Evolutionary conservation across 352 stramenopile genomes (phyloP), one percentile per base, ranked within the genome.

Genomic region (Phytophthora foliorum): DNA sequence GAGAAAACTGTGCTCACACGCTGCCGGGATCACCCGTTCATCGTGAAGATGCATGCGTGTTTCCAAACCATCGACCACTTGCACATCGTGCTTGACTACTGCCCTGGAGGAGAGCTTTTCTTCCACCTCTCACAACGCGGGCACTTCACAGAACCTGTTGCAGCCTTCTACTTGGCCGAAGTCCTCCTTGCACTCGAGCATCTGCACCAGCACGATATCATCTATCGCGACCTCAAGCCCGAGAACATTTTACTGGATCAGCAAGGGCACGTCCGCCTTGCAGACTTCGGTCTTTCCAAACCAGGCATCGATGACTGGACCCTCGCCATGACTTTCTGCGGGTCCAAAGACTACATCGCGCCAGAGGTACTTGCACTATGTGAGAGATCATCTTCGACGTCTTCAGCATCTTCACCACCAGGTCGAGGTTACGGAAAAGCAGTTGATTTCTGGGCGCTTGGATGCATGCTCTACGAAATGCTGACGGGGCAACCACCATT

Each of bases 221-320:
- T 97, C 38, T 96, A 97, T 57, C 84, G 91, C 10, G 91, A 98
- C 57, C 75, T 98, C 25, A 97, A 98, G 56, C 92, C 92, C 1
- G 90, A 97, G 63, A 98, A 98, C 61, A 82, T 98, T 29, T 69
- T 98, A 22, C 75, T 98, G 14, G 81, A 96, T 64, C 69, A 88
- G 36, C 69, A 96, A 22, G 94, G 94, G 1, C 86, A 97, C 64
- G 72, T 98, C 6, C 89, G 88, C 2, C 74, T 98, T 21, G 91
- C 87, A 8, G 94, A 98, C 64, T 98, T 98, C 70, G 94, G 94
- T 2, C 75, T 98, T 1, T 90, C 86, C 19, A 97, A 96, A 54
- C 69, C 79, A 57, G 83, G 82, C 0, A 57, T 92, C 25, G 78
- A 88, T 31, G 86, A 90, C 58, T 88, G 77, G 71, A 87, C 74